Conservation (phyloP, 176 grass and related monocot genomes). For the Oryza meridionalis region DNA sequence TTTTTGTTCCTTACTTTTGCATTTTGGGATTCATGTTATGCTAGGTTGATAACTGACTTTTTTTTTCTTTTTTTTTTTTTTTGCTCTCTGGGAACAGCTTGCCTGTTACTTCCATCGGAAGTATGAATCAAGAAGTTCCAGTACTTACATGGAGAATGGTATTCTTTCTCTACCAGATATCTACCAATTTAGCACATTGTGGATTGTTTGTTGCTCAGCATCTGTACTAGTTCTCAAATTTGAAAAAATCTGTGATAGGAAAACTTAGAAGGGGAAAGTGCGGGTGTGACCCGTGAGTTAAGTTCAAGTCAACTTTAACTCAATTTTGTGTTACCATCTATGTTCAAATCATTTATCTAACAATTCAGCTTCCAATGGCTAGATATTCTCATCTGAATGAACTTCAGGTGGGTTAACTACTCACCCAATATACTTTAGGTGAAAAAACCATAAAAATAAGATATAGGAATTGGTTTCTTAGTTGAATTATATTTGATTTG, state of each 20-base stretch:
- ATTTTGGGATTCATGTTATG: background rate
- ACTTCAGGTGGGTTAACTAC: background rate
- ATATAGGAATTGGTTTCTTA: background rate
- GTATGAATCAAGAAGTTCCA: constrained; percentile 72
- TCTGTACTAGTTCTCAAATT: background rate
- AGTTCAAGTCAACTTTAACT: background rate
- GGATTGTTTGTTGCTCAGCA: background rate
- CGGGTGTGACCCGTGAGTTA: background rate
- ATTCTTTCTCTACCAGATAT: background rate
- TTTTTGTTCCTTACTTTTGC: background rate
- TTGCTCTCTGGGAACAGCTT: constrained; percentile 50
- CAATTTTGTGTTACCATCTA: background rate
- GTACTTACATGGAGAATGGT: constrained; percentile 83
- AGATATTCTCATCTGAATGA: background rate
- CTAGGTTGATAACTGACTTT: constrained; percentile 1
- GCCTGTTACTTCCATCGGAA: constrained; percentile 81
- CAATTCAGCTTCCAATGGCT: background rate
- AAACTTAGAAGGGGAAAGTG: background rate
- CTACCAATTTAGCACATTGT: background rate
- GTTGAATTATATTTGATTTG: background rate
- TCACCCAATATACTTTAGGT: background rate
- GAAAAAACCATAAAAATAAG: background rate
- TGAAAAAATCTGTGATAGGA: background rate
- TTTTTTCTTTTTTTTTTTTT: background rate
- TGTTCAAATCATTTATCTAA: background rate